Evolutionary conservation across 805 yeast species (phyloP).

Genomic region (Metschnikowia borealis): DNA sequence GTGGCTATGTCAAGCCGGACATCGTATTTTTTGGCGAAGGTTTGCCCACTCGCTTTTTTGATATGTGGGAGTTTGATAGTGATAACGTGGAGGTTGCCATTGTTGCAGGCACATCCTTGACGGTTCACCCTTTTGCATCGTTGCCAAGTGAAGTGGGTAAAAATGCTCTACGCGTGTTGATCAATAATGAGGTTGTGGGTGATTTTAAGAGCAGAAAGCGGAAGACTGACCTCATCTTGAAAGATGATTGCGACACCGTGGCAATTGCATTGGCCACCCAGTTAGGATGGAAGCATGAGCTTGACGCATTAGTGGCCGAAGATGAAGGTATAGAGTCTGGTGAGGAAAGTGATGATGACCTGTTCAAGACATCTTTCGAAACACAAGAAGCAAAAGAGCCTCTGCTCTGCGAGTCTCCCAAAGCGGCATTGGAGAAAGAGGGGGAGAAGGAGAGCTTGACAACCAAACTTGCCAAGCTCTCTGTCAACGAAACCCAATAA

Average conservation of each 20-base stretch:
- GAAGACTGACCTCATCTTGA: constrained; percentile 53
- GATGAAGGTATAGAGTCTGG: neutral
- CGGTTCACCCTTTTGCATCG: constrained; percentile 87
- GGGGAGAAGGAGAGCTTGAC: neutral
- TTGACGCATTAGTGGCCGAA: constrained; percentile 36
- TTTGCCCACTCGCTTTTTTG: constrained; percentile 68
- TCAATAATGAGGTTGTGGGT: constrained; percentile 78
- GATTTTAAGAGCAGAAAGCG: constrained; percentile 51
- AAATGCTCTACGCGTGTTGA: constrained; percentile 52
- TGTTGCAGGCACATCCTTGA: constrained; percentile 88
- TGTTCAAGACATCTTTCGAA: neutral
- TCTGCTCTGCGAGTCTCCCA: neutral
- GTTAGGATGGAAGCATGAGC: constrained; percentile 63
- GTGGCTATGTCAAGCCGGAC: constrained; percentile 84
- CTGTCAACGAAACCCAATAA: neutral
- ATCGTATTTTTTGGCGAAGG: constrained; percentile 94
- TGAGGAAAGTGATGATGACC: neutral
- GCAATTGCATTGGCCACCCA: constrained; percentile 49
- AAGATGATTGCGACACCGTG: constrained; percentile 65
- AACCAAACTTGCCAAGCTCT: neutral
- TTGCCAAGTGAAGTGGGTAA: constrained; percentile 63
- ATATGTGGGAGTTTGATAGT: constrained; percentile 56
- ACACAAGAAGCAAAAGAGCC: neutral
- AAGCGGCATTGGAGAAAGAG: constrained; percentile 3
- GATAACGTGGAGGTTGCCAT: constrained; percentile 63